Base-by-base conservation (phyloP, 208 protist species). In the Wallacemonas rigidus region DNA sequence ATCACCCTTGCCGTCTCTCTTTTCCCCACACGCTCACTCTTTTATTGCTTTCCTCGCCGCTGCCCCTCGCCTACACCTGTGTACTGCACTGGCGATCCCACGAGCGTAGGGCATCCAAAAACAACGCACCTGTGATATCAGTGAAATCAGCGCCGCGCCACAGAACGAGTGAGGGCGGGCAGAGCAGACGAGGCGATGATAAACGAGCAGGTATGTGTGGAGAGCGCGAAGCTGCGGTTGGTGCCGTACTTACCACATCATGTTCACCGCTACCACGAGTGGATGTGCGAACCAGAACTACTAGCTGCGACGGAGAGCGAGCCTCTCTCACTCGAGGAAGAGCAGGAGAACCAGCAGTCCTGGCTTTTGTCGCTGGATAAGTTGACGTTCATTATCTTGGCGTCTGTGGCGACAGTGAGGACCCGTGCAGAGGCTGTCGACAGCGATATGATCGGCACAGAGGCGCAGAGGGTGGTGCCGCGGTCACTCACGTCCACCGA, bases 301-400 rank as follows among this genome's bases (percentile, higher is more conserved):
- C 77, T 93, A 47, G 83, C 88, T 3, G 69, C 78, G 38, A 98
- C 95, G 2, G 85, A 89, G 50, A 95, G 88, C 51, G 92, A 98
- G 69, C 91, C 91, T 1, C 75, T 98, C 5, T 86, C 90, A 6
- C 71, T 98, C 9, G 78, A 83, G 17, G 89, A 97, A 76, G 92
- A 98, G 80, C 77, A 83, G 38, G 90, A 88, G 39, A 98, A 97
- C 50, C 95, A 98, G 75, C 43, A 80, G 50, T 77, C 84, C 39
- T 98, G 95, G 93, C 71, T 92, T 45, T 64, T 71, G 7, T 86
- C 91, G 1, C 71, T 72, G 3, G 88, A 96, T 50, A 98, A 98
- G 67, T 72, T 97, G 8, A 97, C 93, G n/a, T 98, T 97, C 54
- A 97, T 97, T 51, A 14, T 97, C 38, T 68, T 94, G 7, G 89